Evolutionary conservation across 176 grass and related monocot genomes (phyloP).

Genomic region (Zizania latifolia): DNA sequence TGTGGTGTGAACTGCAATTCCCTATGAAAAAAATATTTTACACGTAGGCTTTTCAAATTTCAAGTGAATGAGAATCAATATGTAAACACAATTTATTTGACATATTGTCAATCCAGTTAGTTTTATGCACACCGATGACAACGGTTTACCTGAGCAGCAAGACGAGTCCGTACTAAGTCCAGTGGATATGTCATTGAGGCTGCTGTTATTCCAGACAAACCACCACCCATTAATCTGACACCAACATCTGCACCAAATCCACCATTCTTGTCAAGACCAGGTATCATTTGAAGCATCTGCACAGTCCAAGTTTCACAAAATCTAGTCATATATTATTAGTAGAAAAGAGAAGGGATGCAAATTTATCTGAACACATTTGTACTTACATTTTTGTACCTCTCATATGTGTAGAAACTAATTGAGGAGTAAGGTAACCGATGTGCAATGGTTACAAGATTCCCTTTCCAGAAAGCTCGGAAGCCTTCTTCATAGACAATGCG

Average conservation of each 20-base stretch:
- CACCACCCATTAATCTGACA: conserved; percentile 66
- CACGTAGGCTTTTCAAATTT: too few species aligned
- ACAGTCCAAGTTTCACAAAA: conserved; percentile 14
- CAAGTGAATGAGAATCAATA: background rate
- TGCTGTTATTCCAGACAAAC: conserved; percentile 91
- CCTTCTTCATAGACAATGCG: conserved; percentile 84
- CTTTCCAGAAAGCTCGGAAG: conserved; percentile 88
- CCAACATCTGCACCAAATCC: conserved; percentile 66
- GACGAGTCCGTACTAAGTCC: conserved; percentile 80
- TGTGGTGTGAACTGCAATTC: too few species aligned
- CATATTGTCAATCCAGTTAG: background rate
- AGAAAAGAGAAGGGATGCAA: background rate
- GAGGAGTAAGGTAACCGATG: conserved; percentile 93
- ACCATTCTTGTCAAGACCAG: conserved; percentile 57
- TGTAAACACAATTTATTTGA: background rate
- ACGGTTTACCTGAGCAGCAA: conserved; percentile 76
- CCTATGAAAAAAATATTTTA: too few species aligned
- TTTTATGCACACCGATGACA: background rate
- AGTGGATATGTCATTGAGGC: conserved; percentile 85
- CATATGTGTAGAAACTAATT: conserved; percentile 84
- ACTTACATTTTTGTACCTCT: conserved; percentile 80
- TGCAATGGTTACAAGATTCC: conserved; percentile 90
- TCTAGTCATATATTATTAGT: background rate
- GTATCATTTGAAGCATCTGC: conserved; percentile 78
- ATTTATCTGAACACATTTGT: background rate